A percentile compares a stretch with the other conserved stretches of the same genome.
Conservation (phyloP, 352 stramenopile genomes). For the Phytophthora sp. region DNA sequence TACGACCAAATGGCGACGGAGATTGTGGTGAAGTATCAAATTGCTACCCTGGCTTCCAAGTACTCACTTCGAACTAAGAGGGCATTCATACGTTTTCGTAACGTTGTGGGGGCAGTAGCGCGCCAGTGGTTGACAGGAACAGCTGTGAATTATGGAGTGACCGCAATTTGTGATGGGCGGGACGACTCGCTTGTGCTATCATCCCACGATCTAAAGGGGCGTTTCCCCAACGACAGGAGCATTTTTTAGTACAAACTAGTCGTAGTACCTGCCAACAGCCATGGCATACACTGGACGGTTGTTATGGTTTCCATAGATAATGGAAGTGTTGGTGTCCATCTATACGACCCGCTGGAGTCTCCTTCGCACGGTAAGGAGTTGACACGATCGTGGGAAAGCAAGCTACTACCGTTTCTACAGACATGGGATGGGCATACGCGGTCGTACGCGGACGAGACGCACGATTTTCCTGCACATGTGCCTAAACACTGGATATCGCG, state of each 20-base stretch:
- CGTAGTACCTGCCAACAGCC: not conserved
- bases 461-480: not conserved
- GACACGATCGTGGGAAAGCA: not conserved
- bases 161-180: not conserved
- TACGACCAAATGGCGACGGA: not conserved
- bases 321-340: not conserved
- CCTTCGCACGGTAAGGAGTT: not conserved
- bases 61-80: not conserved
- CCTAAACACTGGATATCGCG: not conserved
- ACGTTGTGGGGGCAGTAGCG: not conserved
- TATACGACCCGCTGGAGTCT: not conserved
- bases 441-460: not conserved
- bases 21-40: not conserved
- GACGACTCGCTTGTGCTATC: not conserved
- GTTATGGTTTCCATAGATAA: not conserved
- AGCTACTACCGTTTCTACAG: not conserved
- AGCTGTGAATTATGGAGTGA: slow-evolving; percentile 1
- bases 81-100: not conserved
- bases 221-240: slow-evolving; percentile 7
- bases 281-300: not conserved
- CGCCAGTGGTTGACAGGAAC: slow-evolving; percentile 2
- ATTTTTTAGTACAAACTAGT: slow-evolving; percentile 2
- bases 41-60: not conserved
- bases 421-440: not conserved
- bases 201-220: not conserved